Percentiles rank a stretch among this genome's conserved stretches.
phyloP scores from a whole-genome alignment of 2,329 filamentous ascomycete genomes.

The Cercospora nicotianae region DNA sequence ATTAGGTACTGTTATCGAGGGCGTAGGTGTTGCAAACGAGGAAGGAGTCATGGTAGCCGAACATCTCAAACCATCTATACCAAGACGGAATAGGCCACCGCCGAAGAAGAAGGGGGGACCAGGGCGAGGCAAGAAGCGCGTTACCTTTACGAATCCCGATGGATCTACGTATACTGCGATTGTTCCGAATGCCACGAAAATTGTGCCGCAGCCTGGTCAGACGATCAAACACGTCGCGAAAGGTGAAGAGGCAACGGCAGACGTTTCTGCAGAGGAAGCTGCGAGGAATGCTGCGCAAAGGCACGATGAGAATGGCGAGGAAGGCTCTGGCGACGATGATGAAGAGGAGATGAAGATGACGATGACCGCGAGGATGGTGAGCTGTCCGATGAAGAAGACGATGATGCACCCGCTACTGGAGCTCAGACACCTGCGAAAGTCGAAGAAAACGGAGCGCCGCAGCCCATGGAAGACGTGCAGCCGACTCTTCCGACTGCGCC shows the following conservation, averaged over 20 bases:
- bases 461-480: constrained; percentile 26
- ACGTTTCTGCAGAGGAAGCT: constrained; percentile 42
- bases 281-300: constrained; percentile 50
- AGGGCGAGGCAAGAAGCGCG: constrained; percentile 76
- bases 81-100: constrained; percentile 69
- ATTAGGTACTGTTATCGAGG: constrained; percentile 56
- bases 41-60: constrained; percentile 59
- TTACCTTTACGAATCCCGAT: constrained; percentile 55
- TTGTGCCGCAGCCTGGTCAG: constrained; percentile 37
- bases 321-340: constrained; percentile 52
- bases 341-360: constrained; percentile 53
- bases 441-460: constrained; percentile 9
- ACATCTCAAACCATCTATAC: constrained; percentile 34
- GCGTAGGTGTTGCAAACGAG: constrained; percentile 59
- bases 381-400: constrained; percentile 37
- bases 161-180: constrained; percentile 44
- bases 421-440: constrained; percentile 25
- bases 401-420: constrained; percentile 31
- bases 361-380: constrained; percentile 41
- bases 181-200: constrained; percentile 41
- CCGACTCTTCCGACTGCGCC: background rate
- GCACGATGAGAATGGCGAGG: constrained; percentile 46
- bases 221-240: constrained; percentile 40
- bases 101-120: constrained; percentile 75
- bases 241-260: constrained; percentile 37